Evolutionary conservation across 1,284 basidiomycete genomes (phyloP), one percentile per base, ranked within the genome.

Genomic region (Apiotrichum montevideense): DNA sequence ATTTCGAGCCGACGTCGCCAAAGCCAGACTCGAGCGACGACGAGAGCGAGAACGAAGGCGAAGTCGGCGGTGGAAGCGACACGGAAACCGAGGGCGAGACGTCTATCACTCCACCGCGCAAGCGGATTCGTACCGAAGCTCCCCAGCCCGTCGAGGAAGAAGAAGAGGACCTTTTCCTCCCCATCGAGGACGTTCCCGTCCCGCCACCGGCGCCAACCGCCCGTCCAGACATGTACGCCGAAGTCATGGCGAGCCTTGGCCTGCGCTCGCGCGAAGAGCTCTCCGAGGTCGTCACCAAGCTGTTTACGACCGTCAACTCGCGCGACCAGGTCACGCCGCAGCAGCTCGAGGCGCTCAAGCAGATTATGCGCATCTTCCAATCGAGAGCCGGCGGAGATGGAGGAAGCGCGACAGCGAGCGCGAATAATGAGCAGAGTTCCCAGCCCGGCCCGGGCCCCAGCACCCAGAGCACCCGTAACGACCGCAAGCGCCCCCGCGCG

Each of bases 81-180:
- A 39, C 37, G n/a, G 57, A 54, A 14, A 49, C 44, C 4, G 48
- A 56, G 35, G 56, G 47, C 7, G 47, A 46, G 15, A 41, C 29
- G 29, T 29, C 29, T 29, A 29, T 29, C 29, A 29, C 33, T 5
- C 34, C 40, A 10, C 34, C 46, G 47, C 48, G 37, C 13, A 46
- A 49, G 48, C 43, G 52, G 43, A 13, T 13, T 10, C 5, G 51
- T 35, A 35, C 44, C 35, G 40, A 47, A 1, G 34, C 48, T 21
- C n/a, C 32, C 5, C 29, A 47, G 8, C 33, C 13, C 8, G 54
- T 40, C 7, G 90, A 94, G 81, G 54, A 55, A 10, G 66, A 67
- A 35, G 67, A 68, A 39, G 69, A 71, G 46, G 67, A 71, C 58
- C 57, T 71, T 14, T 71, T 71, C 64, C 46, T 66, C 10, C 69